Conservation (phyloP, 306 rosid genomes). For the Medicago lupulina region DNA sequence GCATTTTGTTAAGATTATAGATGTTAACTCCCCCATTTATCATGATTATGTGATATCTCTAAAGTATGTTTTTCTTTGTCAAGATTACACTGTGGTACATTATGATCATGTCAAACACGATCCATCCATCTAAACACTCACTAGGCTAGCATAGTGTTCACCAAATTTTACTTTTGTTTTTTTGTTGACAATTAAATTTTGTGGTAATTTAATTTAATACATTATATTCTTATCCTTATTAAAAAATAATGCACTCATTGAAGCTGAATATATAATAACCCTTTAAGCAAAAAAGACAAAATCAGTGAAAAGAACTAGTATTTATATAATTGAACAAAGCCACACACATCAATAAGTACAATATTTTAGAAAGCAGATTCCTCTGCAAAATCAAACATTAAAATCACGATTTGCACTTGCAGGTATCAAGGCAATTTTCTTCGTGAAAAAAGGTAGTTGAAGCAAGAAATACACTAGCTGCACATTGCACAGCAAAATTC, state of each 20-base stretch:
- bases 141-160: too few relatives aligned
- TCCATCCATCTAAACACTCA: too few relatives aligned
- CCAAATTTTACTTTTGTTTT: too few relatives aligned
- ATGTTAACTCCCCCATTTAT: too few relatives aligned
- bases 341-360: not conserved
- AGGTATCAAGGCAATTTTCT: not conserved
- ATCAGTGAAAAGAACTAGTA: not conserved
- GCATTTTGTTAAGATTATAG: too few relatives aligned
- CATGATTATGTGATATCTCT: too few relatives aligned
- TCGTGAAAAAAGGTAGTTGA: conserved; percentile 27
- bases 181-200: too few relatives aligned
- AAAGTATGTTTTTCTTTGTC: too few relatives aligned
- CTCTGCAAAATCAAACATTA: conserved; percentile 1
- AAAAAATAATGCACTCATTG: not conserved
- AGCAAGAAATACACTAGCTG: not conserved
- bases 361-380: conserved; percentile 12
- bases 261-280: not conserved
- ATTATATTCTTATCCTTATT: not conserved
- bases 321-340: not conserved
- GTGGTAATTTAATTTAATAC: too few relatives aligned
- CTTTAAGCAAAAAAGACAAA: not conserved
- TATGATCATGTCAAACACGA: too few relatives aligned
- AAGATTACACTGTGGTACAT: too few relatives aligned
- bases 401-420: not conserved
- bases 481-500: not conserved